A percentile compares a stretch with the other conserved stretches of the same genome.
phyloP scores from a whole-genome alignment of 345 rosid genomes.

The Gossypium stocksii region DNA sequence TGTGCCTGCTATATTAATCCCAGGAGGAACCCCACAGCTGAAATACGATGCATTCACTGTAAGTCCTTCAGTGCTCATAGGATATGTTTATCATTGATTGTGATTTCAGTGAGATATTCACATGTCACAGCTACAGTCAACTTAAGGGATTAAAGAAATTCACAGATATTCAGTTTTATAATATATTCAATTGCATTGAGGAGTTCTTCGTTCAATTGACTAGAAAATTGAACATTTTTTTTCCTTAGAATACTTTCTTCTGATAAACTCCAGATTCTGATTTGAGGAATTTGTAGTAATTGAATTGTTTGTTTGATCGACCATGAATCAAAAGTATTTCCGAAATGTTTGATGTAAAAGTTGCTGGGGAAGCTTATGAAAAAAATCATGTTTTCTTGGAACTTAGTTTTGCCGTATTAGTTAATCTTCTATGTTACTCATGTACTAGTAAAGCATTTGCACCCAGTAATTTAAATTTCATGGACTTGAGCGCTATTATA shows the following conservation, averaged over 20 bases:
- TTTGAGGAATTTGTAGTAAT: not conserved
- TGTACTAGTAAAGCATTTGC: not conserved
- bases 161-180: not conserved
- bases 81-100: not conserved
- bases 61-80: slow-evolving; percentile 30
- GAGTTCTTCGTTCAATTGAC: too few relatives aligned
- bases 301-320: not conserved
- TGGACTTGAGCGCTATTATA: not conserved
- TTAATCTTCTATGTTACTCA: not conserved
- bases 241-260: not conserved
- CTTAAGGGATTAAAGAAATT: not conserved
- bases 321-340: not conserved
- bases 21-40: slow-evolving; percentile 53
- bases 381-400: not conserved
- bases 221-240: not conserved
- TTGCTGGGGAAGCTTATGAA: not conserved
- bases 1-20: slow-evolving; percentile 60
- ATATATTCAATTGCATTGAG: not conserved
- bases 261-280: not conserved
- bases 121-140: not conserved
- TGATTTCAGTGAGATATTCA: not conserved
- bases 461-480: not conserved
- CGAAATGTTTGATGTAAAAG: not conserved
- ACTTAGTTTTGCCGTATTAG: not conserved
- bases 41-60: slow-evolving; percentile 78